These are phyloP conservation scores for Ormosia emarginata DNA, from an alignment of 306 rosid genomes.

Conservation along the genomic window DNA sequence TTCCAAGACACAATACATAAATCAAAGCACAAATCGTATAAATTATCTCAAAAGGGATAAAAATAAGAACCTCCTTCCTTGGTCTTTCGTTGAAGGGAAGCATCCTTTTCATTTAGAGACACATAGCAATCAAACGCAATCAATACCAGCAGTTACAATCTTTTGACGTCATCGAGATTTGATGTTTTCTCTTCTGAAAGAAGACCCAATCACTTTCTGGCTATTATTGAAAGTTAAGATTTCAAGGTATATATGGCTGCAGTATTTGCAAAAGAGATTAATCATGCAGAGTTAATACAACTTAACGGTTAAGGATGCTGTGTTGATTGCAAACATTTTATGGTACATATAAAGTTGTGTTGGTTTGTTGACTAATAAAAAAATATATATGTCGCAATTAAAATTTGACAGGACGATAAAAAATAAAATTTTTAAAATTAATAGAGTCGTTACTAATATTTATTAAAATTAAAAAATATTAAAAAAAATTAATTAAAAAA, in stretches of 20 bases:
- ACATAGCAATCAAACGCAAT: conserved; percentile 2
- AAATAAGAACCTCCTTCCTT: background rate
- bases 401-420: no score
- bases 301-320: conserved; percentile 18
- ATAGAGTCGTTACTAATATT: no score
- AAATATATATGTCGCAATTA: no score
- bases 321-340: background rate
- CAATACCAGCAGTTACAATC: background rate
- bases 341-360: conserved; percentile 1
- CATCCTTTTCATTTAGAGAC: conserved; percentile 8
- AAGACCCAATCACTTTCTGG: background rate
- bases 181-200: background rate
- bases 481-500: no score
- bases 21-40: background rate
- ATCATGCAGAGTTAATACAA: background rate
- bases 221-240: background rate
- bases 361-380: background rate
- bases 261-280: background rate
- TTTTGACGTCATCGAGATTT: conserved; percentile 4
- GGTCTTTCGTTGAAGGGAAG: conserved; percentile 23
- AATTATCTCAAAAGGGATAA: background rate
- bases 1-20: background rate
- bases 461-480: no score
- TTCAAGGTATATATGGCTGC: background rate
- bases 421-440: no score